Base-by-base conservation (phyloP, 1,284 basidiomycete genomes). In the Ganoderma resinaceum region DNA sequence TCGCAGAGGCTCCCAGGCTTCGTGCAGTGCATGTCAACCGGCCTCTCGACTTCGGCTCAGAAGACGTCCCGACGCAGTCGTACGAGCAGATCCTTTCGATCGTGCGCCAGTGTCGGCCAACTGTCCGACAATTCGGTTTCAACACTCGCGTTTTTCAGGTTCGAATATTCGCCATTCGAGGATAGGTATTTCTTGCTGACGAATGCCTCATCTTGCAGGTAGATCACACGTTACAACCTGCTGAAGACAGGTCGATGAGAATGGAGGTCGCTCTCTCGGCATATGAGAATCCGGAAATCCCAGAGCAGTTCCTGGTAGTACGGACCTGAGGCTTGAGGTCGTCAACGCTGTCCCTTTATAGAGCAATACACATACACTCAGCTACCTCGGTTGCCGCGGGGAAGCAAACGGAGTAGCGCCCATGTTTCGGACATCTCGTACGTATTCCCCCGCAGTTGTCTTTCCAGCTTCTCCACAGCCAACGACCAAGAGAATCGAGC, bases 291-390 rank as follows among this genome's bases (percentile, higher is more conserved):
- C 86, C 86, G 5, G 90, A 91, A 72, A 81, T 93, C 16, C 92
- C 92, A 52, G 91, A 93, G 71, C 87, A 87, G 61, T 92, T 93
- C 72, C 82, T 91, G 46, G 91, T 93, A 40, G 84, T 91, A 20
- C 82, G 87, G 61, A 86, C 85, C 4, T 89, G 33, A 66, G 49
- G 46, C 84, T 3, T 89, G 35, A 65, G 42, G n/a, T 23, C 23
- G 1, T 52, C 1, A 26, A 14, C 12, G n/a, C 18, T 42, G 38
- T 16, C 8, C 2, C 38, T 26, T 14, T 4, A 42, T 60, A 40
- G 37, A 38, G 38, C 33, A 58, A 58, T 23, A 1, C 29, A 6
- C 7, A 60, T 26, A 52, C 2, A 26, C 12, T 52, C 23, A 26
- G 29, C 23, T n/a, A 3, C 11, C 8, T 49, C 23, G 23, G 12